These are phyloP conservation scores for Aurifilum marmelostoma DNA, from an alignment of 2,329 filamentous ascomycete genomes.

Conservation along the genomic window DNA sequence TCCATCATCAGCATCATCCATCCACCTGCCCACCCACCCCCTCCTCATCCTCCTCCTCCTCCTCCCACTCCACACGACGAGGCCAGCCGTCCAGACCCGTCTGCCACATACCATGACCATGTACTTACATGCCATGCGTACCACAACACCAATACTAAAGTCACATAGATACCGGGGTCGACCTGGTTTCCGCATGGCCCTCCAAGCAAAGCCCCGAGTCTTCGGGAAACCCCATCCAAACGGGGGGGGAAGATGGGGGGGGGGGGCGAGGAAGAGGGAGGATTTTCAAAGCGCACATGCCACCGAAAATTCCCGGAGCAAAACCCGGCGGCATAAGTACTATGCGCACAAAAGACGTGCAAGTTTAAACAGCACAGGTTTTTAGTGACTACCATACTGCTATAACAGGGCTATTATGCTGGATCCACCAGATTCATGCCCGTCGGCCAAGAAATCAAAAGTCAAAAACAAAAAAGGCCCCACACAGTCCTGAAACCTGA, in stretches of 20 bases:
- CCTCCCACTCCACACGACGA: not conserved
- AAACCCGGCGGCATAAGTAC: not conserved
- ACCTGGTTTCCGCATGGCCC: not conserved
- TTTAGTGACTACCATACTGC: too few species aligned
- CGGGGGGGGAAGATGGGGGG: too few species aligned
- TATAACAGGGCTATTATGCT: too few species aligned
- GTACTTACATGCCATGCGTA: too few species aligned
- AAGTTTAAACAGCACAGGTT: too few species aligned
- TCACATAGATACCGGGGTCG: not conserved
- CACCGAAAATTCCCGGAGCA: conserved; percentile 1
- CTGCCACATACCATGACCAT: not conserved
- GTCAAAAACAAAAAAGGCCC: not conserved
- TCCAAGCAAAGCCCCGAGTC: not conserved
- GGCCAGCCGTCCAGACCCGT: too few species aligned
- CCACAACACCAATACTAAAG: too few species aligned
- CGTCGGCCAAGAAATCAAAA: not conserved
- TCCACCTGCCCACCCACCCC: not conserved
- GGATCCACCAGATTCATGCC: conserved; percentile 3
- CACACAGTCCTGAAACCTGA: not conserved
- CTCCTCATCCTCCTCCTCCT: not conserved
- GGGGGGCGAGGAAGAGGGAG: not conserved
- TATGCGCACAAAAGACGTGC: too few species aligned
- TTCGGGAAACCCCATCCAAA: too few species aligned
- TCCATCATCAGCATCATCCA: not conserved
- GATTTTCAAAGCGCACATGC: not conserved